Percentiles rank a stretch among this genome's conserved stretches.
phyloP scores from a whole-genome alignment of 768 basidiomycete genomes.

The Panus rudis region DNA sequence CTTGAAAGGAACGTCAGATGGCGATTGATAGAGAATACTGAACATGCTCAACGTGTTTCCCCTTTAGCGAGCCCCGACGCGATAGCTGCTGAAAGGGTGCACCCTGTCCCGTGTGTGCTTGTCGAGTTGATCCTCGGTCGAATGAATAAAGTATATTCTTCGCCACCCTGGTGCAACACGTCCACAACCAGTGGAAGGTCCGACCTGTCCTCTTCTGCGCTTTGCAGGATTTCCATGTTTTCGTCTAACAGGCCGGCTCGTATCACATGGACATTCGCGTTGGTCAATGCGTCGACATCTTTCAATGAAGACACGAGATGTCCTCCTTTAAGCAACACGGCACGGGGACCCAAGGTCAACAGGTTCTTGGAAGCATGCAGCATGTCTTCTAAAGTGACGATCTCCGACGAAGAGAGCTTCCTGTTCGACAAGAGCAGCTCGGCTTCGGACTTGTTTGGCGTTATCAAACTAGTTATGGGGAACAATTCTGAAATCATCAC shows the following conservation, averaged over 20 bases:
- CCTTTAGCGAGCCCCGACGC: conserved; percentile 58
- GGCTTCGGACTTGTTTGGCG: conserved; percentile 82
- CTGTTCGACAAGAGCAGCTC: conserved; percentile 52
- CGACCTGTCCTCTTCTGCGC: conserved; percentile 15
- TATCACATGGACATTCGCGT: conserved; percentile 32
- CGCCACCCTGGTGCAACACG: conserved; percentile 42
- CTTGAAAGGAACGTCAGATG: conserved; percentile 33
- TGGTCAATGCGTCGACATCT: conserved; percentile 35
- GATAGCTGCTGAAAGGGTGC: conserved; percentile 82
- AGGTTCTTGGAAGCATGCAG: conserved; percentile 46
- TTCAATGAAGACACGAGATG: conserved; percentile 46
- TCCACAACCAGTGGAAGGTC: conserved; percentile 48
- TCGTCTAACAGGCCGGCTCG: conserved; percentile 41
- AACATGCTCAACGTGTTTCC: not conserved
- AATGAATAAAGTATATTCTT: conserved; percentile 43
- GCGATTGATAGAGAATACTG: not conserved
- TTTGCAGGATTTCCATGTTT: conserved; percentile 58
- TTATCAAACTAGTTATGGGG: conserved; percentile 65
- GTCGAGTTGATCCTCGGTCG: conserved; percentile 56
- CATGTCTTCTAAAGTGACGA: conserved; percentile 53
- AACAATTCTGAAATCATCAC: conserved; percentile 57
- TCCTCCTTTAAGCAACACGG: conserved; percentile 82
- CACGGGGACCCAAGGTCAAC: conserved; percentile 38
- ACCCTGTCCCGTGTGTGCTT: conserved; percentile 89
- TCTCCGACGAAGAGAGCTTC: conserved; percentile 17